A percentile compares a stretch with the other conserved stretches of the same genome.
These are phyloP conservation scores for Hyaloscypha bicolor DNA, from an alignment of 495 filamentous ascomycete species.

Conservation along the genomic window DNA sequence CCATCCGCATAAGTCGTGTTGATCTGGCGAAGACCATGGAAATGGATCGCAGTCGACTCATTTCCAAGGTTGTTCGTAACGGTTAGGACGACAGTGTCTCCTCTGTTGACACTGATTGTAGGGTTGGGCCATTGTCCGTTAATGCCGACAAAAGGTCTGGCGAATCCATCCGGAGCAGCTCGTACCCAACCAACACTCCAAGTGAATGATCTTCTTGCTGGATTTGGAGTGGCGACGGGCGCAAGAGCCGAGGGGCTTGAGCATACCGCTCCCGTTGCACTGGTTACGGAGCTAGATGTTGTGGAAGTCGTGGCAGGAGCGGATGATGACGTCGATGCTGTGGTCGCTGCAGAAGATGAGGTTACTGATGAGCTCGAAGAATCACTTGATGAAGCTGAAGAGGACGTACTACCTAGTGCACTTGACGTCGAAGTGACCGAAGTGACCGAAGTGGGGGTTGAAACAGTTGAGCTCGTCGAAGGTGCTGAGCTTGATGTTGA, in stretches of 20 bases:
- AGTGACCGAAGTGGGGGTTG: background rate
- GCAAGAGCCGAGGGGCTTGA: background rate
- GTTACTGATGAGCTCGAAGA: too few species aligned
- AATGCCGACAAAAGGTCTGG: slow-evolving; percentile 73
- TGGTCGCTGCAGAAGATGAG: background rate
- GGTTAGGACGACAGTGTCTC: slow-evolving; percentile 70
- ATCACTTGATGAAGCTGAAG: too few species aligned
- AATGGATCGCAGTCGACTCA: slow-evolving; percentile 72
- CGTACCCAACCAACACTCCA: slow-evolving; percentile 76
- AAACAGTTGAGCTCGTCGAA: background rate
- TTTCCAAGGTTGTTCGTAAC: slow-evolving; percentile 74
- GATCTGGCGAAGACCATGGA: slow-evolving; percentile 77
- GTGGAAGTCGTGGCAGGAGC: background rate
- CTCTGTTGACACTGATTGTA: slow-evolving; percentile 53
- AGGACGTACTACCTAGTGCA: too few species aligned
- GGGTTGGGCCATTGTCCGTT: slow-evolving; percentile 78
- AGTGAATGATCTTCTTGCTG: slow-evolving; percentile 34
- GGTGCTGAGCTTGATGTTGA: background rate
- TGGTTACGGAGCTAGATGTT: background rate
- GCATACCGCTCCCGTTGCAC: background rate
- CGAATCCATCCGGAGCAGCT: slow-evolving; percentile 68
- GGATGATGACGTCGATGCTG: background rate
- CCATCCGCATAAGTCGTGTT: slow-evolving; percentile 78
- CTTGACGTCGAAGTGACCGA: background rate
- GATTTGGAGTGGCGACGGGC: background rate